These are phyloP conservation scores for Teunomyces barrocoloradensis DNA, from an alignment of 805 yeast species.

Conservation along the genomic window DNA sequence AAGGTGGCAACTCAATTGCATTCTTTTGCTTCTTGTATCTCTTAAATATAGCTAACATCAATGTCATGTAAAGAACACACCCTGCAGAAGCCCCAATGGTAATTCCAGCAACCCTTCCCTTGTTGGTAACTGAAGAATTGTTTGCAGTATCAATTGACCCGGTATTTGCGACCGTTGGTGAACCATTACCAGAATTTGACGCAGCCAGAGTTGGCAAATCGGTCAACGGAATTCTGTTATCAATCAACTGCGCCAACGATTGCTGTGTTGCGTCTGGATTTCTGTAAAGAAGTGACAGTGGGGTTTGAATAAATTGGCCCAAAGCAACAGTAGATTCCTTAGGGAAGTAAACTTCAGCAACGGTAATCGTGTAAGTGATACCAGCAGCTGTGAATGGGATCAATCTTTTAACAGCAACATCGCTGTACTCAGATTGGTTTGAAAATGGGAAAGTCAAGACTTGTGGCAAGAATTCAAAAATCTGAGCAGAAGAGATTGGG, in stretches of 20 bases:
- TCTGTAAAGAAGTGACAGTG: conserved; percentile 57
- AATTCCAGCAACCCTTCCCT: conserved; percentile 64
- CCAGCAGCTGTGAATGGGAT: conserved; percentile 67
- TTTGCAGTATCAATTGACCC: conserved; percentile 35
- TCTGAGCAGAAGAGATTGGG: conserved; percentile 77
- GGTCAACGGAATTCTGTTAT: conserved; percentile 60
- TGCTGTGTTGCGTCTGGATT: conserved; percentile 55
- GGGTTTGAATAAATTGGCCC: conserved; percentile 46
- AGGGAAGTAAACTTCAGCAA: conserved; percentile 87
- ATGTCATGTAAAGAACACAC: conserved; percentile 59
- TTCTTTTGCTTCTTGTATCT: conserved; percentile 43
- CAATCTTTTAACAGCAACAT: conserved; percentile 61
- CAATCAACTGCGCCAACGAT: conserved; percentile 67
- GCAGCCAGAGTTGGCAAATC: conserved; percentile 30
- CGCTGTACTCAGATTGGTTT: conserved; percentile 23
- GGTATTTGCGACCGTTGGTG: conserved; percentile 13
- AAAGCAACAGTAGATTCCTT: conserved; percentile 46
- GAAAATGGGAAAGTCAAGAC: conserved; percentile 65
- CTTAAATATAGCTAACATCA: conserved; percentile 55
- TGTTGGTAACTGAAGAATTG: conserved; percentile 15
- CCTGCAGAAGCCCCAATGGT: conserved; percentile 84
- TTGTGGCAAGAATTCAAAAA: conserved; percentile 78
- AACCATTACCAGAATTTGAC: conserved; percentile 5
- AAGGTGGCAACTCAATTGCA: conserved; percentile 36
- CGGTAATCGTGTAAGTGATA: conserved; percentile 68